Base-by-base conservation (phyloP, 345 rosid genomes). In the Angophora floribunda region DNA sequence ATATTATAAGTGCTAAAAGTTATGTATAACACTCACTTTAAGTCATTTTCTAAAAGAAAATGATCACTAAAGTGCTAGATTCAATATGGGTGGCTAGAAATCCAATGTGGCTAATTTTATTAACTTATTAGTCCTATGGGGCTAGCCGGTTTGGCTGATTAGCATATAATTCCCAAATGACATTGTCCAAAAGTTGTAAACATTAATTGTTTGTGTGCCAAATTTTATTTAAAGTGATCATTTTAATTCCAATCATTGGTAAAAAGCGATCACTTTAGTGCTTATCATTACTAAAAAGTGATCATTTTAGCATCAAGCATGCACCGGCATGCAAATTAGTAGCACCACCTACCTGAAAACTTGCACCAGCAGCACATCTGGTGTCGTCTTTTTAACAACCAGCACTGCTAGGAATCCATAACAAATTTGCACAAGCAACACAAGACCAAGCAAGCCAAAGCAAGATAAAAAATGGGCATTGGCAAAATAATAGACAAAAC, bases 181-280 rank as follows among this genome's bases (percentile, higher is more conserved):
- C 0, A 7, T 53, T 4, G 21, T 53, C 59, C 21, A 19, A 53
- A 53, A 53, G 59, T 53, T 19, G 4, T 53, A 53, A 19, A 53
- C 17, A 19, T 17, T 55, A 21, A 8, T 55, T 0, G 5, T 26
- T 55, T 55, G 61, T 21, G 22, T 55, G 61, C 0, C 1, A 22
- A 55, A 55, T 55, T 55, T 55, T 55, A 28, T 55, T 55, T 55
- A 55, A 55, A 55, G 22, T 55, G 61, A 5, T 55, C 61, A 55
- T 12, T 55, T 55, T 22, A 55, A 28, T 55, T 5, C 9, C 9
- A 9, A 28, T 55, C 28, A 55, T 7, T 55, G 28, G 21, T 55
- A 55, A 22, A 8, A 22, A 55, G 28, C 12, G 0, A 55, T 55
- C 28, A 55, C 61, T 55, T 55, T 11, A 55, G 28, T 55, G 22